These are phyloP conservation scores for Chiua virens DNA, from an alignment of 768 basidiomycete species.

Conservation along the genomic window DNA sequence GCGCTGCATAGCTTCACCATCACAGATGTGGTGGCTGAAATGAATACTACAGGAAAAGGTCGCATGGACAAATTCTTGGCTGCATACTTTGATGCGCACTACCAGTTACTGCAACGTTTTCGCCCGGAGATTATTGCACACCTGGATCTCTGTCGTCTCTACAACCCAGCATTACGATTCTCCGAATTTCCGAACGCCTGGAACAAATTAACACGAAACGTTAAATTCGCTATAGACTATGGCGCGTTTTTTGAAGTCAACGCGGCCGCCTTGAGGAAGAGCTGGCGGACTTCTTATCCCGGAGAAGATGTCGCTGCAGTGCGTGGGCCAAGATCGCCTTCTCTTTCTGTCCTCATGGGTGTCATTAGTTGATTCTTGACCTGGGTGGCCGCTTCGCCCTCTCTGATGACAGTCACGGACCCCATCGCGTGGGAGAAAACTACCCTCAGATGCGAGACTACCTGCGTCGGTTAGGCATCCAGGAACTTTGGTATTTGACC, in stretches of 20 bases:
- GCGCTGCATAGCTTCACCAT: conserved; percentile 50
- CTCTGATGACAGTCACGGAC: conserved; percentile 96
- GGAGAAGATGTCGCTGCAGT: conserved; percentile 76
- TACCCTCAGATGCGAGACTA: conserved; percentile 70
- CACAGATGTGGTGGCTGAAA: conserved; percentile 25
- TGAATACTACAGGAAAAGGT: conserved; percentile 21
- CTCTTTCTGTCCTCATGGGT: conserved; percentile 10
- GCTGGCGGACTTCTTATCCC: conserved; percentile 86
- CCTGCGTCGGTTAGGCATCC: conserved; percentile 56
- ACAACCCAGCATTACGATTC: conserved; percentile 61
- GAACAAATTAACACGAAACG: conserved; percentile 70
- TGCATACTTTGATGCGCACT: conserved; percentile 86
- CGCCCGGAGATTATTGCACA: conserved; percentile 91
- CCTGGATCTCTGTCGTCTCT: conserved; percentile 89
- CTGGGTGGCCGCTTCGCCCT: conserved; percentile 75
- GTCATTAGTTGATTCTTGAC: conserved; percentile 62
- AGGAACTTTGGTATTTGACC: conserved; percentile 63
- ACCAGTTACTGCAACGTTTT: conserved; percentile 63
- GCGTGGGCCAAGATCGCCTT: conserved; percentile 29
- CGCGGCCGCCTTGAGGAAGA: conserved; percentile 89
- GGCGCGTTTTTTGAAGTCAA: conserved; percentile 94
- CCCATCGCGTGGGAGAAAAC: conserved; percentile 84
- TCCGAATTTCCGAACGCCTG: conserved; percentile 58
- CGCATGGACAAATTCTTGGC: conserved; percentile 50
- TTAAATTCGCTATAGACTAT: conserved; percentile 69